Evolutionary conservation across 768 basidiomycete genomes (phyloP).

Genomic region (Tylopilus rubrobrunneus): DNA sequence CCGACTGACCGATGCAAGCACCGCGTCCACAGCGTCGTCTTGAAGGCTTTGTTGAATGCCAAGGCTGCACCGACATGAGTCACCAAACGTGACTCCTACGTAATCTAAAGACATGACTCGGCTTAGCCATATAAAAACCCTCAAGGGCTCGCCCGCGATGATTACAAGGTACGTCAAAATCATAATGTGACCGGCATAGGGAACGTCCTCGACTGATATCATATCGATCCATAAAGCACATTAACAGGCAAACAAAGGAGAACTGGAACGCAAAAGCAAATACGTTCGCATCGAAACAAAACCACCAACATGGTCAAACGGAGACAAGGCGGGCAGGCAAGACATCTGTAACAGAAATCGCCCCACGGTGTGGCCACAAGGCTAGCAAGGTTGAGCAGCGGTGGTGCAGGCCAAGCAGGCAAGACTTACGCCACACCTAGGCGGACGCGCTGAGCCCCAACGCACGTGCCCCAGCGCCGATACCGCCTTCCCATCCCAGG

Average conservation of each 20-base stretch:
- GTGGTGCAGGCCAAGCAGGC: slow-evolving; percentile 2
- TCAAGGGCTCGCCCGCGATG: slow-evolving; percentile 15
- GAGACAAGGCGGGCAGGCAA: neutral
- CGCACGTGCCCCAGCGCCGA: slow-evolving; percentile 79
- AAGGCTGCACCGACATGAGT: no score
- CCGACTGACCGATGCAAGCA: no score
- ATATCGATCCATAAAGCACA: slow-evolving; percentile 11
- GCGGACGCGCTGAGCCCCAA: slow-evolving; percentile 53
- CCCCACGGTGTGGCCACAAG: neutral
- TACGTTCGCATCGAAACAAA: neutral
- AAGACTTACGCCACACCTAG: slow-evolving; percentile 27
- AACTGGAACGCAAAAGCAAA: neutral
- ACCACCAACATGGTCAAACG: neutral
- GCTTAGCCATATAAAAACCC: neutral
- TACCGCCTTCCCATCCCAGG: slow-evolving; percentile 73
- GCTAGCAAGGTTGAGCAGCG: slow-evolving; percentile 18
- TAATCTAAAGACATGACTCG: neutral
- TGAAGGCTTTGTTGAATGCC: no score
- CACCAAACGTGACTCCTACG: no score
- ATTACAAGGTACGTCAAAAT: slow-evolving; percentile 13
- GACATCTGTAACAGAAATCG: neutral
- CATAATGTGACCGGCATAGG: slow-evolving; percentile 3
- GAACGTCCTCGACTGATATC: slow-evolving; percentile 16
- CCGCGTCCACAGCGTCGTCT: no score
- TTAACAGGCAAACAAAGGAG: neutral